These are phyloP conservation scores for Suhomyces anneliseae DNA, from an alignment of 1,139 yeast species.

Conservation along the genomic window DNA sequence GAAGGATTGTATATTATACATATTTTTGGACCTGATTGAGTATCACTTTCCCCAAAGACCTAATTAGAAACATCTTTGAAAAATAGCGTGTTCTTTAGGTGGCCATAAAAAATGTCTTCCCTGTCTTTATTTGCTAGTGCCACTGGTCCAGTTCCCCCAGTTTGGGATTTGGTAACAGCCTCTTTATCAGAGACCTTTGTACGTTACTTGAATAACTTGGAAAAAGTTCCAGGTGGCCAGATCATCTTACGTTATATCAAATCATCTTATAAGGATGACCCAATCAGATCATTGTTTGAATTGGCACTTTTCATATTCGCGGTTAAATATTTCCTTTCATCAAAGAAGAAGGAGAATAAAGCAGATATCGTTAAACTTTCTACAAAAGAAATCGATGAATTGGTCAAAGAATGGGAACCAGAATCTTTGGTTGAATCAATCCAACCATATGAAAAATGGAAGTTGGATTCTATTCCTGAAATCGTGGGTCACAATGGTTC, in stretches of 20 bases:
- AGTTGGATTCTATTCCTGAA: slow-evolving; percentile 61
- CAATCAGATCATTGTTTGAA: slow-evolving; percentile 84
- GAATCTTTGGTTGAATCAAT: slow-evolving; percentile 70
- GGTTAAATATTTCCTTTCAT: slow-evolving; percentile 75
- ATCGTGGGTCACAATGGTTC: slow-evolving; percentile 58
- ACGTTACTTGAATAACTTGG: slow-evolving; percentile 37
- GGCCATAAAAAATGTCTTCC: slow-evolving; percentile 5
- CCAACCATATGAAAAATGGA: slow-evolving; percentile 57
- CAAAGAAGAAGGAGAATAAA: slow-evolving; percentile 78
- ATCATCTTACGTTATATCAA: slow-evolving; percentile 73
- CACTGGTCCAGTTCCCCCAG: slow-evolving; percentile 27
- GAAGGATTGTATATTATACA: neutral
- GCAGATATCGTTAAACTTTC: slow-evolving; percentile 67
- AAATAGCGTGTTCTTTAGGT: neutral
- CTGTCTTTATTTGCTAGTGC: neutral
- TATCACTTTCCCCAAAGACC: too few species aligned
- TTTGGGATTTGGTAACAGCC: slow-evolving; percentile 39
- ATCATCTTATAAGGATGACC: slow-evolving; percentile 93
- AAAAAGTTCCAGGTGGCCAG: slow-evolving; percentile 75
- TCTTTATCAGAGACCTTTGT: slow-evolving; percentile 38
- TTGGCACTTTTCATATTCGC: slow-evolving; percentile 80
- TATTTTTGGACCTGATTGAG: too few species aligned
- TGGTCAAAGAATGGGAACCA: slow-evolving; percentile 90
- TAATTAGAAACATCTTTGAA: too few species aligned
- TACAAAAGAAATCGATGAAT: slow-evolving; percentile 72